phyloP scores from a whole-genome alignment of 176 grass and related monocot species.

The Musa troglodytarum region DNA sequence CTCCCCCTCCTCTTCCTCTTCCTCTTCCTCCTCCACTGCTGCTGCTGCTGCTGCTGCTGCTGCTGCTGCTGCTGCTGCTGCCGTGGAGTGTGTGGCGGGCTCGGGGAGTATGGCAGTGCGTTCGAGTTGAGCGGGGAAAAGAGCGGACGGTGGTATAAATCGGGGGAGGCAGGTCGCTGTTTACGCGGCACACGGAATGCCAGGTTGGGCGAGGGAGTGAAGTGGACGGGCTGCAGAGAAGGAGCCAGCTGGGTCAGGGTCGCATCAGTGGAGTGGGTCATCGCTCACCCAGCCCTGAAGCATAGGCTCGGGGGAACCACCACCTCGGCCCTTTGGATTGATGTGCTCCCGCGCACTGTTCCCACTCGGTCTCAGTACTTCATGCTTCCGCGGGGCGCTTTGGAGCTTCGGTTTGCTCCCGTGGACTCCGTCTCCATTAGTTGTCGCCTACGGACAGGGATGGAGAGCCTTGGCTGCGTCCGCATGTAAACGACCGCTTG shows the following conservation, averaged over 20 bases:
- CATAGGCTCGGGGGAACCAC: no score
- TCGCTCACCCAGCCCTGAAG: no score
- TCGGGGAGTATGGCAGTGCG: neutral
- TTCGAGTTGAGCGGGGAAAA: neutral
- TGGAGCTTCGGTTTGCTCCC: no score
- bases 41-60: neutral
- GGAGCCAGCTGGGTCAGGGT: constrained; percentile 2
- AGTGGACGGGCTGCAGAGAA: neutral
- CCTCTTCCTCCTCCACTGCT: neutral
- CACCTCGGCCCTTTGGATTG: no score
- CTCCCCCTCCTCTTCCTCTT: no score
- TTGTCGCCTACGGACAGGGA: no score
- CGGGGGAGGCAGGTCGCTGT: neutral
- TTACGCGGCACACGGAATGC: constrained; percentile 4
- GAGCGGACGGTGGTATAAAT: neutral
- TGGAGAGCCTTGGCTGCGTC: no score
- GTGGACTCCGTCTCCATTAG: no score
- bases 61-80: neutral
- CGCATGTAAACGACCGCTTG: no score
- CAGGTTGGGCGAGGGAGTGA: neutral
- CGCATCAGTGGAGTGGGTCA: neutral
- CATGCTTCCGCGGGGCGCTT: no score
- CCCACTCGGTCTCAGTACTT: no score
- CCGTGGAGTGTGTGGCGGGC: neutral
- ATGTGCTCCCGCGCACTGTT: no score